Conservation (phyloP, 108 stramenopile genomes). For the Schizochytrium sp. region DNA sequence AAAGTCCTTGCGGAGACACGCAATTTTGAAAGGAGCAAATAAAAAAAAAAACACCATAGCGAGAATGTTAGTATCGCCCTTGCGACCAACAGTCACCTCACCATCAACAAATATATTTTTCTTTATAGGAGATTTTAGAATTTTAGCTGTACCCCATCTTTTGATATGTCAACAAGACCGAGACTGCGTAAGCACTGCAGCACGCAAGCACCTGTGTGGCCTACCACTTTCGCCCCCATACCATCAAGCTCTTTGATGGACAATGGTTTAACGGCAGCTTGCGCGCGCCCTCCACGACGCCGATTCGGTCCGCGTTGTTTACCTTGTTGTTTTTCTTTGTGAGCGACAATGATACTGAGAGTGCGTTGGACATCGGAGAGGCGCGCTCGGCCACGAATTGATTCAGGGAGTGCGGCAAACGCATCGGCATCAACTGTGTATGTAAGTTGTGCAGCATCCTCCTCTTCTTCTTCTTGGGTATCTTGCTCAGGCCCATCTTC, state of each 20-base stretch:
- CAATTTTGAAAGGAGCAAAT: too few relatives aligned
- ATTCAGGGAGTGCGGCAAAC: slow-evolving; percentile 43
- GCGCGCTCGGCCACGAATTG: slow-evolving; percentile 11
- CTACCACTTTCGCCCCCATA: slow-evolving; percentile 45
- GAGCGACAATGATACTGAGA: background rate
- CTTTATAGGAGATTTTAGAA: background rate
- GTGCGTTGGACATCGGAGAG: slow-evolving; percentile 48
- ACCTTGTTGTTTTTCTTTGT: background rate
- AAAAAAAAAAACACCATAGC: too few relatives aligned
- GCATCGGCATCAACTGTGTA: background rate
- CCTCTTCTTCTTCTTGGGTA: background rate
- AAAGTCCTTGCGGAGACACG: too few relatives aligned
- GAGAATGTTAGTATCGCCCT: too few relatives aligned
- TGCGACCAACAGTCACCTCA: too few relatives aligned
- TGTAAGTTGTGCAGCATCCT: background rate
- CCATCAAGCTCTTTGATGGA: slow-evolving; percentile 48
- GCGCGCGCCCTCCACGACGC: background rate
- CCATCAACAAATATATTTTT: too few relatives aligned
- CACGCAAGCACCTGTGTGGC: slow-evolving; percentile 40
- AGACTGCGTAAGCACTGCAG: slow-evolving; percentile 1
- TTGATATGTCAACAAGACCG: background rate
- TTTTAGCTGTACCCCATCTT: slow-evolving; percentile 27
- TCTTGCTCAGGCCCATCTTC: background rate
- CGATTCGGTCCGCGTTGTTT: background rate
- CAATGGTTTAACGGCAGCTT: background rate